These are phyloP conservation scores for Cicer judaicum DNA, from an alignment of 306 rosid species.

Conservation along the genomic window DNA sequence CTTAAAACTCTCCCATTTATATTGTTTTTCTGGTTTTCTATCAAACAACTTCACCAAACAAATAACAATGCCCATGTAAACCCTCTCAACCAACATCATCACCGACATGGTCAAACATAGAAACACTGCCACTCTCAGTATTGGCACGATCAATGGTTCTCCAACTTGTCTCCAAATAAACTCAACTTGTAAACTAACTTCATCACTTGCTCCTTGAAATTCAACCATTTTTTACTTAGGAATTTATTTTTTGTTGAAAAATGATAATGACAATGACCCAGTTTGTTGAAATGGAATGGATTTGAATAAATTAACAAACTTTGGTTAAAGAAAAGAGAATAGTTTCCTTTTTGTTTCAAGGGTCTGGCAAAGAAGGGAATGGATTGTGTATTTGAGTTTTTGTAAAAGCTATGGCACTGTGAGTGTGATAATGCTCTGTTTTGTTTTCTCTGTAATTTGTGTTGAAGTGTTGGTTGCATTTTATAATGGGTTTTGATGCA, in stretches of 20 bases:
- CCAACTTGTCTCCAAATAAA: conserved; percentile 64
- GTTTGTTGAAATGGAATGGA: conserved; percentile 17
- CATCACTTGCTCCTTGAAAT: conserved; percentile 58
- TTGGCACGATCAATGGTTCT: conserved; percentile 72
- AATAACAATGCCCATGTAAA: conserved; percentile 74
- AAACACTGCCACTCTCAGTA: conserved; percentile 57
- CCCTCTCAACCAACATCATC: conserved; percentile 74
- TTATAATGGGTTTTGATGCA: conserved; percentile 45
- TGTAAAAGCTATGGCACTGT: conserved; percentile 27
- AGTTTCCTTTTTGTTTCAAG: conserved; percentile 22
- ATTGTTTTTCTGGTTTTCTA: conserved; percentile 72
- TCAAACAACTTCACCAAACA: conserved; percentile 61
- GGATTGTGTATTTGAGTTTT: background rate
- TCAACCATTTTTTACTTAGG: conserved; percentile 54
- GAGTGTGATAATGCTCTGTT: conserved; percentile 13
- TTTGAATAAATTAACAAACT: conserved; percentile 8
- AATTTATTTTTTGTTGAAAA: background rate
- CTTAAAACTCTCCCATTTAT: conserved; percentile 78
- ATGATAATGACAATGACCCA: background rate
- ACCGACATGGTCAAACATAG: conserved; percentile 71
- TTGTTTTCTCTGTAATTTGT: background rate
- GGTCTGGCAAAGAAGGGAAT: background rate
- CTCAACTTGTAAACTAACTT: conserved; percentile 54
- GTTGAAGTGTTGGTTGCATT: conserved; percentile 20
- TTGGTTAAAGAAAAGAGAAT: conserved; percentile 29